A percentile compares a stretch with the other conserved stretches of the same genome.
Evolutionary conservation across 805 yeast species (phyloP).

Genomic region (Pichia nakasei): DNA sequence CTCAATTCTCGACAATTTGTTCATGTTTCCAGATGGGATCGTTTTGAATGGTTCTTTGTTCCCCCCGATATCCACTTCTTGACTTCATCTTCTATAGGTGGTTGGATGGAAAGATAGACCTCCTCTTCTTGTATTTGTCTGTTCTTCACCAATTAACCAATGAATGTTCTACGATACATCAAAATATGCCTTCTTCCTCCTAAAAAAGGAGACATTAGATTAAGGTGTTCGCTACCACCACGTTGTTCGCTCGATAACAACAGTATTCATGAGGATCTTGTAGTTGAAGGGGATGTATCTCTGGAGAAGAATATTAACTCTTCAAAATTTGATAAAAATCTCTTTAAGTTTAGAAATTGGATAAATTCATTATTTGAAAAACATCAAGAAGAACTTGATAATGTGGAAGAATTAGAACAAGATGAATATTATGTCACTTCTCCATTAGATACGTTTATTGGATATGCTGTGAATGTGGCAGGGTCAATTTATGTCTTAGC

Average conservation of each 20-base stretch:
- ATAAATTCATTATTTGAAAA: background rate
- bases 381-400: background rate
- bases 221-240: constrained; percentile 8
- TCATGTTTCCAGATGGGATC: no score
- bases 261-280: background rate
- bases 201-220: constrained; percentile 4
- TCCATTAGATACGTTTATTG: constrained; percentile 8
- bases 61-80: no score
- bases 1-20: no score
- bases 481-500: constrained; percentile 19
- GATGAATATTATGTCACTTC: constrained; percentile 8
- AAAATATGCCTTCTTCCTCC: constrained; percentile 1
- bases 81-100: no score
- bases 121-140: background rate
- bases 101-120: no score
- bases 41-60: no score
- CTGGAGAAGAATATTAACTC: background rate
- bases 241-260: background rate
- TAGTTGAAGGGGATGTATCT: background rate
- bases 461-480: constrained; percentile 12
- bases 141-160: background rate
- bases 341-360: background rate
- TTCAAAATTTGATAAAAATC: background rate
- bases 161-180: background rate
- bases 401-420: constrained; percentile 4